Base-by-base conservation (phyloP, 2,329 filamentous ascomycete genomes). In the Colletotrichum gigasporum region DNA sequence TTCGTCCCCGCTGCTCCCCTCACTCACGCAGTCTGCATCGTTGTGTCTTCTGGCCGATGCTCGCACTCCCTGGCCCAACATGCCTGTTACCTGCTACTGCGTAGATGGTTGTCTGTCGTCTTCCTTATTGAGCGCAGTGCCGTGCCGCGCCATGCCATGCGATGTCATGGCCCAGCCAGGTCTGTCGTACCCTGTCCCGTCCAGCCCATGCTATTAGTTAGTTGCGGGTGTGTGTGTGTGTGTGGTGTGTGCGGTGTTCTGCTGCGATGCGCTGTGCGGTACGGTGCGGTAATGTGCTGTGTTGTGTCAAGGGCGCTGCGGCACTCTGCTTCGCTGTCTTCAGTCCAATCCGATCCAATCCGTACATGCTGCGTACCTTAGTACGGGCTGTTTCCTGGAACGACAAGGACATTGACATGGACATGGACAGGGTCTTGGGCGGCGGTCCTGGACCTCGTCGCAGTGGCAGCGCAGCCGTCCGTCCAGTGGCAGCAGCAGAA, bases 311-410 rank as follows among this genome's bases (percentile, higher is more conserved):
- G 53, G 34, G 53, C 45, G 32, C 48, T 60, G 32, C 55, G 32
- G 54, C 47, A 41, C 20, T 48, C 24, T 64, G 61, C 61, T 60
- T 60, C 48, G 47, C 30, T 41, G 30, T 48, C 55, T 39, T 34
- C 41, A 18, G 26, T 26, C 42, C 35, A 45, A 39, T 44, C 37
- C 47, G 16, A 20, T 59, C 47, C 41, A 32, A 28, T 39, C 22
- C 50, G n/a, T 5, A 2, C 39, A 28, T 12, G 24, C 44, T 16
- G 24, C n/a, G n/a, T n/a, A 12, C 42, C 20, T 24, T 28, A 22
- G 18, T 39, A 22, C 47, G 54, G 37, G 35, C 35, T 44, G 28
- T 20, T 51, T 28, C 30, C 28, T 54, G 57, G 48, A 54, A 39
- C 42, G 30, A 47, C 39, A 53, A 37, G 37, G 37, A 26, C 45